Percentiles rank a stretch among this genome's conserved stretches.
These are phyloP conservation scores for Boletus insuetus DNA, from an alignment of 768 basidiomycete genomes.

Conservation along the genomic window DNA sequence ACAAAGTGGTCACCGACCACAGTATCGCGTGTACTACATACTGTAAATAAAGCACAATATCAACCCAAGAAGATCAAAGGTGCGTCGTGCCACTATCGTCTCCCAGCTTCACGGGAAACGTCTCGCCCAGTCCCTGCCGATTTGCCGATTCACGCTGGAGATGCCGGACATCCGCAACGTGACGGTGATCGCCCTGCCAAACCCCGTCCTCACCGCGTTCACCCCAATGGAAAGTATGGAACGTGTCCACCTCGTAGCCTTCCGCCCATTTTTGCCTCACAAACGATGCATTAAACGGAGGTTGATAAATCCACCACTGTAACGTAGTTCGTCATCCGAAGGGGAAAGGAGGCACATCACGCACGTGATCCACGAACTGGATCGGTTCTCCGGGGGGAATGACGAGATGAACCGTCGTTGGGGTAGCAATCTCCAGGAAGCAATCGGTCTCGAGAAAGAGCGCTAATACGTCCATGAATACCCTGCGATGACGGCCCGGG, in stretches of 20 bases:
- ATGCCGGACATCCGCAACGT: constrained; percentile 37
- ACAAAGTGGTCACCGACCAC: too few species aligned
- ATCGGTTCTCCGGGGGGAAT: constrained; percentile 39
- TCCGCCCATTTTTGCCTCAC: constrained; percentile 45
- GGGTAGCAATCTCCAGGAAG: constrained; percentile 49
- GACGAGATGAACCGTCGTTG: constrained; percentile 44
- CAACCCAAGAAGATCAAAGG: neutral
- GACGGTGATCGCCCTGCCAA: constrained; percentile 35
- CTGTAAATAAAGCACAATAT: too few species aligned
- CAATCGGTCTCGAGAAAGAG: constrained; percentile 47
- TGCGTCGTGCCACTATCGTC: neutral
- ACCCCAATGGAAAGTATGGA: constrained; percentile 52
- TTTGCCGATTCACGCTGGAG: constrained; percentile 39
- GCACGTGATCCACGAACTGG: constrained; percentile 46
- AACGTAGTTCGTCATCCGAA: neutral
- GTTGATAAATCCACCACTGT: constrained; percentile 48
- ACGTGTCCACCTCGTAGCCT: constrained; percentile 49
- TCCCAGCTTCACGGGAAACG: constrained; percentile 18
- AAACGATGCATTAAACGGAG: constrained; percentile 45
- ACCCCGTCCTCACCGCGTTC: constrained; percentile 33
- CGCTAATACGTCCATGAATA: constrained; percentile 41
- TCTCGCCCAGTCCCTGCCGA: constrained; percentile 33
- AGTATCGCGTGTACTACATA: too few species aligned
- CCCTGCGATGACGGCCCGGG: constrained; percentile 38
- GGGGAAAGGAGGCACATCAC: constrained; percentile 2